These are phyloP conservation scores for Hygrocybe punicea DNA, from an alignment of 768 basidiomycete species.

Conservation along the genomic window DNA sequence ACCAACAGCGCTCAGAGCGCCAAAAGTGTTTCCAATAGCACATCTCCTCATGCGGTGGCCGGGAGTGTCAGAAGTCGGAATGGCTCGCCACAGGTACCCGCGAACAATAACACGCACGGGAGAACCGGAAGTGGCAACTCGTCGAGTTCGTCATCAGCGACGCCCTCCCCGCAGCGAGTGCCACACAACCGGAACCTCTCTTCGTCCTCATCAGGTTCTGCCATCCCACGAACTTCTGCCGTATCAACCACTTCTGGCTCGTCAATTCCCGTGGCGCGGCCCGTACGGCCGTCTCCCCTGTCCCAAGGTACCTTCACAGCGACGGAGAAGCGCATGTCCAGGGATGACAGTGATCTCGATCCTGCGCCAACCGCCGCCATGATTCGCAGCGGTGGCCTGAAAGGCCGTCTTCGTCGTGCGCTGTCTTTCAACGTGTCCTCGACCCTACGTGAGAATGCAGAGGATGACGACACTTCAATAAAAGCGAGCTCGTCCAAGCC, in stretches of 20 bases:
- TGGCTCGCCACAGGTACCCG: conserved; percentile 30
- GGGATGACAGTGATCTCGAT: conserved; percentile 69
- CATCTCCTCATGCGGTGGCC: conserved; percentile 9
- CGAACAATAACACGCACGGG: conserved; percentile 5
- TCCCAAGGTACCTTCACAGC: conserved; percentile 64
- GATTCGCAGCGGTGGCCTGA: conserved; percentile 65
- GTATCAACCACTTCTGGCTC: conserved; percentile 34
- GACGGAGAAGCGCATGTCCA: conserved; percentile 72
- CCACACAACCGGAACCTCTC: conserved; percentile 45
- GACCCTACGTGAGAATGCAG: conserved; percentile 57
- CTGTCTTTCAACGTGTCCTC: conserved; percentile 60
- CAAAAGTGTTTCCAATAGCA: conserved; percentile 39
- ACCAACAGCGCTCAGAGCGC: conserved; percentile 71
- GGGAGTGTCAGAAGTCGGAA: conserved; percentile 39
- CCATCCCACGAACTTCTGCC: conserved; percentile 37
- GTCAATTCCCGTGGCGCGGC: conserved; percentile 33
- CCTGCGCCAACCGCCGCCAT: conserved; percentile 36
- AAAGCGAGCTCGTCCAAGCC: conserved; percentile 31
- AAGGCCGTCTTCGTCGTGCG: conserved; percentile 71
- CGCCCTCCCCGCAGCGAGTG: conserved; percentile 30
- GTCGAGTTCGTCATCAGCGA: conserved; percentile 16
- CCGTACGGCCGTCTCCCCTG: conserved; percentile 60
- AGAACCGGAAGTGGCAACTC: conserved; percentile 12
- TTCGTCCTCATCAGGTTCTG: conserved; percentile 49
- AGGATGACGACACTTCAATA: conserved; percentile 40